Base-by-base conservation (phyloP, 176 grass and related monocot genomes). In the Lolium perenne region DNA sequence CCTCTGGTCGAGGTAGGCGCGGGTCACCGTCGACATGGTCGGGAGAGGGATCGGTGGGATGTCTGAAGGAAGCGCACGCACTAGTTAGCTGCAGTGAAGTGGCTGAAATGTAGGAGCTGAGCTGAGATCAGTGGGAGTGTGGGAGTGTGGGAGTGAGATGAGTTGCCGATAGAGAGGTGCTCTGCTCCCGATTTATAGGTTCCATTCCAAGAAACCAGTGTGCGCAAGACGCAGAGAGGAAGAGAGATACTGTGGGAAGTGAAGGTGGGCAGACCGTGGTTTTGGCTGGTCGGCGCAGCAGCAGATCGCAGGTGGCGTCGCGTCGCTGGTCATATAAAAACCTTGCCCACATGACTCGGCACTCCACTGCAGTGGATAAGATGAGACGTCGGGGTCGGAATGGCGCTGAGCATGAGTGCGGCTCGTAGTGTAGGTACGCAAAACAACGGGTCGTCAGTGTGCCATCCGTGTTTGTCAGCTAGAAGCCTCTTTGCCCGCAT, bases 1-100 rank as follows among this genome's bases (percentile, higher is more conserved):
- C 68, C 88, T 92, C 74, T 94, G 88, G 58, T 97, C 95, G 8
- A 97, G 87, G 23, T 85, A 87, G 14, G 88, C 88, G 18, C 75
- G 57, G 43, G 32, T 92, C 18, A 92, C 94, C 8, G 86, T 85
- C 3, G 62, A 41, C 92, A 94, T 94, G 8, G 5, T 81, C 4
- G 0, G 4, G 11, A n/a, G 9, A 75, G 72, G 29, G 12, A 0
- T 3, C 25, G 4, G n/a, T 49, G 2, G 0, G 16, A 17, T 25
- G 6, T 48, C 43, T 4, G 46, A 50, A 50, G 71, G 45, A 50
- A 74, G 43, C 2, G 70, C 11, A 3, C 69, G 32, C 26, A 29
- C 26, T 46, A 1, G n/a, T 22, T 29, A 6, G 61, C 61, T 7
- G 9, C 61, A 45, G 43, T 1, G 1, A 72, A 72, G 9, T 7